Conservation (phyloP, 139 green algal genomes). For the Auxenochlorella pyrenoidosa region DNA sequence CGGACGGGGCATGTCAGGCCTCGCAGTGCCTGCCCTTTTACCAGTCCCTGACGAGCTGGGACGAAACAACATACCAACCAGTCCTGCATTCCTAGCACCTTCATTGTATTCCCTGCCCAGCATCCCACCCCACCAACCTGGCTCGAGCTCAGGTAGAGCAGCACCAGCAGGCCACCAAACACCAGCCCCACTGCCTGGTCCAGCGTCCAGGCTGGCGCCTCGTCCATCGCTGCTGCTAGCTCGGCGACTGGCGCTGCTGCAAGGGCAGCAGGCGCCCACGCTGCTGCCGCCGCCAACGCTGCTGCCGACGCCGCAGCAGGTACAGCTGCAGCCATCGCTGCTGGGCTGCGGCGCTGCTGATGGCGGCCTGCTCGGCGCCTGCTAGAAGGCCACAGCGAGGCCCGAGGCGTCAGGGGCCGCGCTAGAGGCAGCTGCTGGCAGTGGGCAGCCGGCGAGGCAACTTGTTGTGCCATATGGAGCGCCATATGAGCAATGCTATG, state of each 20-base stretch:
- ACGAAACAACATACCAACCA: too few relatives aligned
- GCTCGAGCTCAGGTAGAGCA: slow-evolving; percentile 52
- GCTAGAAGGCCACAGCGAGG: too few relatives aligned
- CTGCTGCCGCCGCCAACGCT: neutral
- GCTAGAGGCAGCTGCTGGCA: neutral
- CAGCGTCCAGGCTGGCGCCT: slow-evolving; percentile 78
- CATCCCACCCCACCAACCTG: slow-evolving; percentile 13
- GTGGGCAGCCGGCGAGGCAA: neutral
- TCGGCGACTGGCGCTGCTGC: neutral
- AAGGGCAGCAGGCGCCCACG: neutral
- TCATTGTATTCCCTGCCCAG: too few relatives aligned
- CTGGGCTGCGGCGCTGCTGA: slow-evolving; percentile 37
- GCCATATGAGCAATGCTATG: too few relatives aligned
- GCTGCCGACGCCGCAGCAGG: neutral
- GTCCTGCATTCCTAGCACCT: neutral
- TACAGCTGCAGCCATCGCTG: slow-evolving; percentile 32
- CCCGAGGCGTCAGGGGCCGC: too few relatives aligned
- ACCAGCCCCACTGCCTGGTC: slow-evolving; percentile 83
- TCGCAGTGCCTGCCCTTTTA: too few relatives aligned
- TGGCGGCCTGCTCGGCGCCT: neutral
- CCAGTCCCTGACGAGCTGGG: too few relatives aligned
- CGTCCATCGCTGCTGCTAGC: slow-evolving; percentile 47
- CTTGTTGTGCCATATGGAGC: too few relatives aligned
- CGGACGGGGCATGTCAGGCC: too few relatives aligned
- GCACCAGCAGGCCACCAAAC: slow-evolving; percentile 76